Conservation (phyloP, 805 yeast genomes). For the Kuraishia molischiana region DNA sequence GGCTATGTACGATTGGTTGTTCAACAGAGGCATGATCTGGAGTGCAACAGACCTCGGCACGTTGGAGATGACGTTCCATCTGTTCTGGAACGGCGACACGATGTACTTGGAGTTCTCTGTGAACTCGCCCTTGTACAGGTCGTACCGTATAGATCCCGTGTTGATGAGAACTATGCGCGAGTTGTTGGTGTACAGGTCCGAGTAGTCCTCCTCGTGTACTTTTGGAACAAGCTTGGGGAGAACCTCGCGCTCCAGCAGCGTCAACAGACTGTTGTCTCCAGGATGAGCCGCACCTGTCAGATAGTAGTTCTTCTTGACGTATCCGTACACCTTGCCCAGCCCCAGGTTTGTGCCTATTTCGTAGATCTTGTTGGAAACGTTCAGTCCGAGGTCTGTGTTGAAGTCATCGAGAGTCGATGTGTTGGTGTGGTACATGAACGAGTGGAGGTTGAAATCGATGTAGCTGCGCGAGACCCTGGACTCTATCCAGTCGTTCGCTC, state of each 20-base stretch:
- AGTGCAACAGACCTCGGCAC: slow-evolving; percentile 52
- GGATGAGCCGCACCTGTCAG: slow-evolving; percentile 59
- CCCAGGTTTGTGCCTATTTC: slow-evolving; percentile 35
- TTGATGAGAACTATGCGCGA: slow-evolving; percentile 57
- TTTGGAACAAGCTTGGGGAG: slow-evolving; percentile 27
- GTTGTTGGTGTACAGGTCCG: slow-evolving; percentile 11
- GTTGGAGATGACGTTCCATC: slow-evolving; percentile 57
- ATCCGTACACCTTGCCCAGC: slow-evolving; percentile 49
- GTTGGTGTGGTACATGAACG: slow-evolving; percentile 57
- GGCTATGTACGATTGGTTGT: slow-evolving; percentile 39
- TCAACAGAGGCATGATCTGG: slow-evolving; percentile 43
- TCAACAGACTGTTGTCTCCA: slow-evolving; percentile 45
- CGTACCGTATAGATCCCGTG: slow-evolving; percentile 85
- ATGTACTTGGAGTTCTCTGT: slow-evolving; percentile 73
- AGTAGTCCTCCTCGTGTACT: slow-evolving; percentile 13
- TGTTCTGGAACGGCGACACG: slow-evolving; percentile 77
- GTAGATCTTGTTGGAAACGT: slow-evolving; percentile 33
- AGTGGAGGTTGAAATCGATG: slow-evolving; percentile 70
- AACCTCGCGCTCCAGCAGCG: slow-evolving; percentile 47
- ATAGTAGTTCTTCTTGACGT: slow-evolving; percentile 57
- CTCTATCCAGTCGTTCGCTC: slow-evolving; percentile 4
- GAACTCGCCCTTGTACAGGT: slow-evolving; percentile 74
- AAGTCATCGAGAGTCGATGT: slow-evolving; percentile 23
- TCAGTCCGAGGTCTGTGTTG: slow-evolving; percentile 45
- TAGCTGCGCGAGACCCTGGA: slow-evolving; percentile 46